These are phyloP conservation scores for Bryoglossum gracile DNA, from an alignment of 495 filamentous ascomycete genomes.

Conservation along the genomic window DNA sequence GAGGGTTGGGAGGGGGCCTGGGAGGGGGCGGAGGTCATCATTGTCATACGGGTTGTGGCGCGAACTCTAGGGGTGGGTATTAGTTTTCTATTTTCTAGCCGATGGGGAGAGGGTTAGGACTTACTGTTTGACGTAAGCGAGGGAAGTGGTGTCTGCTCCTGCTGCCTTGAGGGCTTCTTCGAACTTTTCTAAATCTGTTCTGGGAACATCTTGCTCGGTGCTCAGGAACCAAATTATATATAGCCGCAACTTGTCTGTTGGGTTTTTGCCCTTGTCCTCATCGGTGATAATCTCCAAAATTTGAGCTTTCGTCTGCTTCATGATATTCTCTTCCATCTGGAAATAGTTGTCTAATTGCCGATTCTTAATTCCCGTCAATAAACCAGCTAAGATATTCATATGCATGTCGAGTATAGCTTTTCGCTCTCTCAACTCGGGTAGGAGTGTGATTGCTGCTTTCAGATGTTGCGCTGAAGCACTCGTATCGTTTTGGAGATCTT, in stretches of 20 bases:
- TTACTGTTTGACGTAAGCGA: slow-evolving; percentile 80
- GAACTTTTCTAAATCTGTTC: slow-evolving; percentile 76
- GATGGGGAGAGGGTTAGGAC: slow-evolving; percentile 29
- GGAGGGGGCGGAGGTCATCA: slow-evolving; percentile 82
- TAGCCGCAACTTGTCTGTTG: slow-evolving; percentile 80
- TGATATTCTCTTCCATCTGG: slow-evolving; percentile 89
- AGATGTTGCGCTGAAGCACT: slow-evolving; percentile 87
- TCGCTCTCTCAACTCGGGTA: slow-evolving; percentile 87
- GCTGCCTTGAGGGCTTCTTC: slow-evolving; percentile 74
- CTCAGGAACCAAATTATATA: slow-evolving; percentile 98
- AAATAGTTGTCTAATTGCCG: slow-evolving; percentile 94
- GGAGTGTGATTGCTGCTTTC: slow-evolving; percentile 85
- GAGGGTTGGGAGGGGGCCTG: slow-evolving; percentile 50
- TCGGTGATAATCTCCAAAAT: slow-evolving; percentile 84
- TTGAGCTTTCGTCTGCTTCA: slow-evolving; percentile 84
- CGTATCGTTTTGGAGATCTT: slow-evolving; percentile 86
- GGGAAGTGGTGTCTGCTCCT: slow-evolving; percentile 63
- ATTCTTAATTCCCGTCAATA: slow-evolving; percentile 86
- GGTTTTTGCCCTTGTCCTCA: slow-evolving; percentile 69
- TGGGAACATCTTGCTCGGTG: slow-evolving; percentile 80
- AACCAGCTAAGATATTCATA: slow-evolving; percentile 91
- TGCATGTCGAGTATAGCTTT: slow-evolving; percentile 95
- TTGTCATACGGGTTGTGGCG: slow-evolving; percentile 95
- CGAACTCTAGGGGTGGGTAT: slow-evolving; percentile 60
- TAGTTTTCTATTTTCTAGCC: slow-evolving; percentile 59